phyloP scores from a whole-genome alignment of 768 basidiomycete species.

The Agaricus sinodeliciosus region DNA sequence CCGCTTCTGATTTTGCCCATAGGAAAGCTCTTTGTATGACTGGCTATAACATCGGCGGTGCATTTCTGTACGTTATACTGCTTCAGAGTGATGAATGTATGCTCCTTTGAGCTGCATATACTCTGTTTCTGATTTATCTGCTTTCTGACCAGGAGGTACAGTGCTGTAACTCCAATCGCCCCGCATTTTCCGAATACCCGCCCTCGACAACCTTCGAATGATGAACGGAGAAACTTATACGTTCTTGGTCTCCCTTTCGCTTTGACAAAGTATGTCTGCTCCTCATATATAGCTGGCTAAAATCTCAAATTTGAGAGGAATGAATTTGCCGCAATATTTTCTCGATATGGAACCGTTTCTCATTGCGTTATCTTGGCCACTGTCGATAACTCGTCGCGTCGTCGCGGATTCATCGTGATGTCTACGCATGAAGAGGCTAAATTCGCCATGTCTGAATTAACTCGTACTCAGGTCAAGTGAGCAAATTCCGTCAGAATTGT shows the following conservation, averaged over 20 bases:
- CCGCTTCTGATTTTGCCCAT: conserved; percentile 5
- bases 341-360: conserved; percentile 57
- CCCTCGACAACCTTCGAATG: conserved; percentile 20
- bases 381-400: conserved; percentile 75
- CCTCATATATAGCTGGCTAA: not conserved
- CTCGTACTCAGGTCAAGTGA: conserved; percentile 66
- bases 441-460: conserved; percentile 57
- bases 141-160: conserved; percentile 19
- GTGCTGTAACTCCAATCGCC: conserved; percentile 31
- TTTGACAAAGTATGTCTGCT: conserved; percentile 55
- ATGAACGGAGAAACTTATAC: conserved; percentile 75
- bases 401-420: conserved; percentile 84
- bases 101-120: conserved; percentile 4
- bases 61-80: conserved; percentile 41
- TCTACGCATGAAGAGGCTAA: conserved; percentile 65
- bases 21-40: conserved; percentile 68
- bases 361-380: conserved; percentile 82
- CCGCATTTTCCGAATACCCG: conserved; percentile 18
- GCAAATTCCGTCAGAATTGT: conserved; percentile 9
- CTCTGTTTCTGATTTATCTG: conserved; percentile 9
- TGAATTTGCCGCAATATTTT: conserved; percentile 59
- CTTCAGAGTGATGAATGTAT: not conserved
- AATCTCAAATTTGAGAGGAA: conserved; percentile 16
- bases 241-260: conserved; percentile 81
- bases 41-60: conserved; percentile 50